A percentile compares a stretch with the other conserved stretches of the same genome.
phyloP scores from a whole-genome alignment of 2,329 filamentous ascomycete species.

The Cordyceps tenuipes region DNA sequence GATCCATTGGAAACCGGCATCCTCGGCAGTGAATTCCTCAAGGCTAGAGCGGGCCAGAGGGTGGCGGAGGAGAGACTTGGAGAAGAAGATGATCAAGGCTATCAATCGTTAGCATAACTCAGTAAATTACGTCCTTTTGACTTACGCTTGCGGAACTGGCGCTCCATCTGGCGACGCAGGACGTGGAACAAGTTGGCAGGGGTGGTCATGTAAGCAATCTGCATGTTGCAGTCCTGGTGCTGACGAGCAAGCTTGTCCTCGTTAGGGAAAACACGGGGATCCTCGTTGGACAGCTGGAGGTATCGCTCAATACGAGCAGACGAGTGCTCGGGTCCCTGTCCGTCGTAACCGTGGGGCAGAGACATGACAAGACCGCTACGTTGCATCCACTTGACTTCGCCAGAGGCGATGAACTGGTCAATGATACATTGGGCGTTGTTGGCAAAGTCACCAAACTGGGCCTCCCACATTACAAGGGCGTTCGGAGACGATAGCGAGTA shows the following conservation, averaged over 20 bases:
- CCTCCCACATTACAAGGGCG: constrained; percentile 98
- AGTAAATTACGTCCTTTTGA: constrained; percentile 16
- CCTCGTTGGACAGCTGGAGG: constrained; percentile 94
- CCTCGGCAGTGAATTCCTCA: constrained; percentile 79
- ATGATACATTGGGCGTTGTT: constrained; percentile 99
- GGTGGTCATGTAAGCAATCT: constrained; percentile 95
- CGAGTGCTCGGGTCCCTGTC: constrained; percentile 96
- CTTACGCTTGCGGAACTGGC: constrained; percentile 98
- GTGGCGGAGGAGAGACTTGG: constrained; percentile 90
- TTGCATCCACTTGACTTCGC: constrained; percentile 98
- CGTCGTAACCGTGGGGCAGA: constrained; percentile 94
- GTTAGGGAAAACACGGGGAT: constrained; percentile 84
- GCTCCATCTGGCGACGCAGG: constrained; percentile 93
- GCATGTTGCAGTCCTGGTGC: constrained; percentile 99
- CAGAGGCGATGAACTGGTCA: constrained; percentile 96
- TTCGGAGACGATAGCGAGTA: constrained; percentile 97
- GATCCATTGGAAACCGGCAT: constrained; percentile 91
- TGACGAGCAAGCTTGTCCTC: constrained; percentile 87
- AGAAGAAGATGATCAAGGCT: constrained; percentile 97
- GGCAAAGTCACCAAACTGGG: constrained; percentile 98
- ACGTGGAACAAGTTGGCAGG: constrained; percentile 96
- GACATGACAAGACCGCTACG: constrained; percentile 94
- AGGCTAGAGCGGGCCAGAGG: constrained; percentile 82
- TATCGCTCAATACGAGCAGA: constrained; percentile 96
- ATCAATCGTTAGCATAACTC: constrained; percentile 5